Evolutionary conservation across 108 stramenopile genomes (phyloP).

Genomic region (Fistulifera solaris): DNA sequence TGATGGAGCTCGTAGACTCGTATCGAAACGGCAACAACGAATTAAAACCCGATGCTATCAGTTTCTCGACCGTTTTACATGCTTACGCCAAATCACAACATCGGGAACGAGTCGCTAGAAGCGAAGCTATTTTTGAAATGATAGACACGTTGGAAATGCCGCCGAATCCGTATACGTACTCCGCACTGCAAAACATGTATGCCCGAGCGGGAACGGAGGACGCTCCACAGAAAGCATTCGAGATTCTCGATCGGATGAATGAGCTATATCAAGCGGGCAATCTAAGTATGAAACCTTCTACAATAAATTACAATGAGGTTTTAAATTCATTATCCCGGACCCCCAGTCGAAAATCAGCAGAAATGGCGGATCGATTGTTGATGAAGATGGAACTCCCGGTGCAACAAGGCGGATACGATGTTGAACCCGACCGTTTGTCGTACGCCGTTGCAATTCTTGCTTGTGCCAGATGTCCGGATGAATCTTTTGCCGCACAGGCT

Average conservation of each 20-base stretch:
- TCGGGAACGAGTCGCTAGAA: slow-evolving; percentile 11
- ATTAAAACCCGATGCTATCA: slow-evolving; percentile 57
- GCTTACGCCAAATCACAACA: slow-evolving; percentile 37
- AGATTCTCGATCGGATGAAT: slow-evolving; percentile 31
- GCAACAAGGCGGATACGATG: slow-evolving; percentile 43
- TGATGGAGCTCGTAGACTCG: slow-evolving; percentile 46
- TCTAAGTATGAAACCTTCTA: slow-evolving; percentile 47
- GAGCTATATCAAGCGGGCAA: slow-evolving; percentile 40
- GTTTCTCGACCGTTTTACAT: slow-evolving; percentile 50
- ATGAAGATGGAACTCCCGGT: slow-evolving; percentile 22
- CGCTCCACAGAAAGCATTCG: slow-evolving; percentile 6
- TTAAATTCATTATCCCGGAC: slow-evolving; percentile 26
- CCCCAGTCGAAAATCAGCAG: slow-evolving; percentile 11
- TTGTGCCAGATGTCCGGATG: slow-evolving; percentile 35
- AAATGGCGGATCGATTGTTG: slow-evolving; percentile 20
- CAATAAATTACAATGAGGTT: slow-evolving; percentile 46
- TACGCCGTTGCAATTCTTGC: slow-evolving; percentile 55
- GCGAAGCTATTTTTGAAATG: slow-evolving; percentile 19
- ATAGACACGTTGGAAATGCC: slow-evolving; percentile 29
- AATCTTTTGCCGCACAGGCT: slow-evolving; percentile 11
- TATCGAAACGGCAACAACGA: slow-evolving; percentile 21
- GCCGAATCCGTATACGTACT: slow-evolving; percentile 44
- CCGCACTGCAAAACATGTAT: slow-evolving; percentile 51
- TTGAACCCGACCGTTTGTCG: slow-evolving; percentile 59
- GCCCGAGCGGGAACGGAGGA: no score